Percentiles rank a stretch among this genome's conserved stretches.
phyloP scores from a whole-genome alignment of 371 early-diverging fungal genomes.

The Mortierella polycephala region DNA sequence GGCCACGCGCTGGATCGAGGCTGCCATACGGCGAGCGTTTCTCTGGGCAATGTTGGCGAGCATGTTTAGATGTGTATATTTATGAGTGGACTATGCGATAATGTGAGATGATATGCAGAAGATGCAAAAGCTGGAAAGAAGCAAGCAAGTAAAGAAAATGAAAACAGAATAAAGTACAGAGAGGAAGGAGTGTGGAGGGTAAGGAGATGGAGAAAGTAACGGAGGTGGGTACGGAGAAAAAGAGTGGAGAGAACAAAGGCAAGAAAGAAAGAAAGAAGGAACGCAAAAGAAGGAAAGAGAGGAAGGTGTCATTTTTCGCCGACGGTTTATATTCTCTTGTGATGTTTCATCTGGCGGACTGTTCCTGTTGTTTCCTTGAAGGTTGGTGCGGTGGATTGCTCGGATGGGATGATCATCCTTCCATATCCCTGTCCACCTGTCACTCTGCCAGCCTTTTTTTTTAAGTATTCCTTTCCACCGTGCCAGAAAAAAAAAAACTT shows the following conservation, averaged over 20 bases:
- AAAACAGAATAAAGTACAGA: no score
- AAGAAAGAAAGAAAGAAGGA: slow-evolving; percentile 2
- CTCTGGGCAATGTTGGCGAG: slow-evolving; percentile 49
- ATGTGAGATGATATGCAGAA: not conserved
- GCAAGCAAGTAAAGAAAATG: not conserved
- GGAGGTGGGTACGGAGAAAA: slow-evolving; percentile 4
- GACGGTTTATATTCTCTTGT: no score
- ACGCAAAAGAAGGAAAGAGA: slow-evolving; percentile 4
- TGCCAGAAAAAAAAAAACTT: slow-evolving; percentile 29
- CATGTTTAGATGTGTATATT: slow-evolving; percentile 24
- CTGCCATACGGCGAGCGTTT: slow-evolving; percentile 48
- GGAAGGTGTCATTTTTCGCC: slow-evolving; percentile 2
- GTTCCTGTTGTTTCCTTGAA: slow-evolving; percentile 25
- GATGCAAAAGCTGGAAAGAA: not conserved
- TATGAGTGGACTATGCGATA: not conserved
- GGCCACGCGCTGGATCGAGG: slow-evolving; percentile 35
- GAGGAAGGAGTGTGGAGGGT: not conserved
- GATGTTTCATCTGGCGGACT: not conserved
- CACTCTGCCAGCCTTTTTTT: no score
- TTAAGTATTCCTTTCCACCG: slow-evolving; percentile 46
- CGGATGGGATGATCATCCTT: no score
- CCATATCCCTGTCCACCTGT: no score
- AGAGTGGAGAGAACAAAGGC: not conserved
- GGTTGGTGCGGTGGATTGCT: no score
- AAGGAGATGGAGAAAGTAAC: not conserved